Evolutionary conservation across 2,329 filamentous ascomycete genomes (phyloP), one percentile per base, ranked within the genome.

Genomic region (Pleochaeta shiraiana): DNA sequence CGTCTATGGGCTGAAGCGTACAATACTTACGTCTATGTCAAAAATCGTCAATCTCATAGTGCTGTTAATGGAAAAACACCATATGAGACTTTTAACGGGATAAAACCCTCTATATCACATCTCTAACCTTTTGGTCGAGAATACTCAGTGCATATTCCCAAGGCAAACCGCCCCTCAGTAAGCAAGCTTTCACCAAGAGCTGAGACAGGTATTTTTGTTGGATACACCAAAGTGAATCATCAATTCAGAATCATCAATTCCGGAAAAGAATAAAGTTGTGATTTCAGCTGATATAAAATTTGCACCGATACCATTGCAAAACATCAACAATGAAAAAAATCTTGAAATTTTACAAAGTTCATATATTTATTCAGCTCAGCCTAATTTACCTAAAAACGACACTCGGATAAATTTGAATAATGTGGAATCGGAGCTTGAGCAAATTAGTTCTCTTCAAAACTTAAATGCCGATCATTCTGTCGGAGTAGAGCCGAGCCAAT

Each of bases 121-220:
- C 30, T 61, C 26, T 19, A 61, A 6, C 57, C 57, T 26, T 37
- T 61, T 26, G 57, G 57, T 7, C 4, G n/a, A 61, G 19, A 61
- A 61, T 61, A 31, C 30, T 61, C 24, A 12, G 31, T 39, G 12
- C 57, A 61, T 37, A 37, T 59, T 1, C 57, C 33, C 31, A 39
- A 37, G 57, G 57, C 16, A 1, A 39, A 34, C 14, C 57, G 57
- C 19, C 57, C 30, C 11, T 61, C 57, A 37, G 57, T 30, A 19
- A 24, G 57, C 24, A 61, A 61, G 30, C 57, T 61, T 24, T 31
- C 39, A 14, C 57, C 57, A 61, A 61, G n/a, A 26, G 57, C 57
- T 0, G 30, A 61, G 57, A 61, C 37, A 61, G 57, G 57, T 26
- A 19, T 39, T 12, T 61, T 61, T 19, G 31, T 61, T 21, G 57